Base-by-base conservation (phyloP, 129 eudicot genomes). In the Solidago caesia region DNA sequence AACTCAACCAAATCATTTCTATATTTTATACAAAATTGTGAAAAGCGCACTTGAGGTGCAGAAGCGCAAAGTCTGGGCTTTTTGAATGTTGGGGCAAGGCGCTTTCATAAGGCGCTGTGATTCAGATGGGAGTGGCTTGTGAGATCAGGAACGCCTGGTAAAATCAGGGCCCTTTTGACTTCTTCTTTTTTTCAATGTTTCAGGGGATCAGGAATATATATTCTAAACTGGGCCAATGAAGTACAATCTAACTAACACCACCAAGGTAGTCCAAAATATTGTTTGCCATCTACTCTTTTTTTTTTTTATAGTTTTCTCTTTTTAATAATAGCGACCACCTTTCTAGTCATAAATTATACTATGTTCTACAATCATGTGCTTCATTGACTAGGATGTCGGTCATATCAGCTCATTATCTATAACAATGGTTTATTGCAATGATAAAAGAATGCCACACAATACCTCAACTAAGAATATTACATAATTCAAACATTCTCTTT, bases 361-460 rank as follows among this genome's bases (percentile, higher is more conserved):
- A 44, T 55, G 48, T 67, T 57, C 44, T 56, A 57, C n/a, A 44
- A 67, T 52, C 58, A 42, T 75, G 45, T 51, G 52, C 65, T 63
- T 75, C 45, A 49, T 51, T 16, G 64, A 53, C 72, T 64, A 64
- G 63, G 52, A 75, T 64, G 71, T 64, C 16, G 63, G 52, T n/a
- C 16, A 16, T 52, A 75, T 49, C 65, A 64, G 55, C 39, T 75
- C 21, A 21, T 45, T 27, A 44, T 58, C 56, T 59, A 59, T 58
- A 72, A 44, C 64, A 70, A 44, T 21, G 44, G 66, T 58, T 42
- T 59, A 72, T 16, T 25, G 25, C 33, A 49, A 12, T 48, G 42
- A 10, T 21, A 14, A 25, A 21, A 21, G 21, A 21, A 21, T 21
- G 21, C 21, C 21, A 0, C 21, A 21, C 21, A 21, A 21, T 21